Evolutionary conservation across 2,329 filamentous ascomycete genomes (phyloP), one percentile per base, ranked within the genome.

Genomic region (Stagonosporopsis vannaccii): DNA sequence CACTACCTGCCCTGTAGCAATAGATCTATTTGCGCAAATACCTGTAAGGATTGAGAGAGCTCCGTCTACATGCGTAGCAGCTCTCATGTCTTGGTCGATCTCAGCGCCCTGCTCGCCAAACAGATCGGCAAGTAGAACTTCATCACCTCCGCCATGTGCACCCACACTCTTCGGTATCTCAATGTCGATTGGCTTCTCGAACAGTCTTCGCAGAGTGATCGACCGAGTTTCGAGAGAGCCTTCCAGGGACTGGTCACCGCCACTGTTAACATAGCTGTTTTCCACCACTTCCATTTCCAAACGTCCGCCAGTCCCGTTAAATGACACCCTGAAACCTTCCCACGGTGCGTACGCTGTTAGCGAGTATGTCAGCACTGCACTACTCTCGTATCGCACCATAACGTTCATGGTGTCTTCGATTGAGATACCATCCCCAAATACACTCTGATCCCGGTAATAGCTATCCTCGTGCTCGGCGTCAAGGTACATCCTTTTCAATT

Each of bases 381-480:
- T 82, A 47, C 79, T 84, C 17, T 77, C 75, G 65, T 88, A 88
- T 46, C 80, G 76, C 20, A 87, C 82, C 41, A 88, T 76, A 22
- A 87, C 72, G 35, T 79, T 84, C 84, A 87, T 86, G 0, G 85
- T 87, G 63, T 88, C 86, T 68, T 88, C 85, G 55, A 87, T 87
- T 61, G 79, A 86, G 51, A 88, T 86, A 1, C 85, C 86, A 56
- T 88, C 85, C 0, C 83, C 79, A 50, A 88, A 87, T 0, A 87
- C 84, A 61, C 81, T 86, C 70, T 87, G 85, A 63, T 88, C 85
- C 0, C 85, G 81, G 57, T 84, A 80, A 62, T 88, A 88, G 15
- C 79, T 79, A 60, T 88, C 86, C 65, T 88, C 86, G 54, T 87
- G 81, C 76, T 88, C 85, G 0, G 85, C 85, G 32, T 87, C 84